phyloP scores from a whole-genome alignment of 1,284 basidiomycete genomes.

The Leccinum subrobustum region DNA sequence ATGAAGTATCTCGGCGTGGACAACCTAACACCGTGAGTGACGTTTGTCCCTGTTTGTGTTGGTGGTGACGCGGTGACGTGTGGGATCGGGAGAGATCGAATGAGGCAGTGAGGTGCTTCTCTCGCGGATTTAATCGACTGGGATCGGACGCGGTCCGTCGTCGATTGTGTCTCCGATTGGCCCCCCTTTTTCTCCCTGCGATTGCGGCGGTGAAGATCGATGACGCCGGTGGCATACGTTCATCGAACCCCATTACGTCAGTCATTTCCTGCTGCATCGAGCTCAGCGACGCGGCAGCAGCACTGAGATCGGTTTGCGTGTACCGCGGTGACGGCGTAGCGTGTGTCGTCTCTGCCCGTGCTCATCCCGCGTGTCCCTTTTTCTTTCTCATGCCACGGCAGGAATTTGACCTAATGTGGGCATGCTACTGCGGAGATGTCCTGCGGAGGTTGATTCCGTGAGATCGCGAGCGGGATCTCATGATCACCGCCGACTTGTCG shows the following conservation, averaged over 20 bases:
- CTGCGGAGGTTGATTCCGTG: slow-evolving; percentile 8
- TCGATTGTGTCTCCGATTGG: slow-evolving; percentile 14
- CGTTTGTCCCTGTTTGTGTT: slow-evolving; percentile 8
- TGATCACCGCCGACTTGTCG: slow-evolving; percentile 4
- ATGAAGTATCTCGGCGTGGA: slow-evolving; percentile 64
- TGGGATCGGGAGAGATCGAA: slow-evolving; percentile 18
- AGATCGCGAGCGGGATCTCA: slow-evolving; percentile 17
- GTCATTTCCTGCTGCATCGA: slow-evolving; percentile 2
- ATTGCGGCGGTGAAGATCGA: slow-evolving; percentile 26
- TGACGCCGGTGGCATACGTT: slow-evolving; percentile 29
- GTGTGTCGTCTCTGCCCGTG: slow-evolving; percentile 5
- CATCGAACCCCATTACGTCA: slow-evolving; percentile 25
- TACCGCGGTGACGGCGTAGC: slow-evolving; percentile 19
- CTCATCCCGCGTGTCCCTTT: slow-evolving; percentile 2
- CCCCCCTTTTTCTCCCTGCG: background rate
- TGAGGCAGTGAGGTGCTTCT: slow-evolving; percentile 1
- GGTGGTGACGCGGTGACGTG: slow-evolving; percentile 20
- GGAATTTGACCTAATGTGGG: slow-evolving; percentile 4
- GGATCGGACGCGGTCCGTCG: background rate
- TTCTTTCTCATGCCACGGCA: slow-evolving; percentile 6
- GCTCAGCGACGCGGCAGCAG: slow-evolving; percentile 2
- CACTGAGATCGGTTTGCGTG: slow-evolving; percentile 1
- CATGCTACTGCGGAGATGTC: slow-evolving; percentile 12
- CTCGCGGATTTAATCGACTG: background rate
- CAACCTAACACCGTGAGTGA: slow-evolving; percentile 49